These are phyloP conservation scores for Suhomyces vadensis DNA, from an alignment of 805 yeast species.

Conservation along the genomic window DNA sequence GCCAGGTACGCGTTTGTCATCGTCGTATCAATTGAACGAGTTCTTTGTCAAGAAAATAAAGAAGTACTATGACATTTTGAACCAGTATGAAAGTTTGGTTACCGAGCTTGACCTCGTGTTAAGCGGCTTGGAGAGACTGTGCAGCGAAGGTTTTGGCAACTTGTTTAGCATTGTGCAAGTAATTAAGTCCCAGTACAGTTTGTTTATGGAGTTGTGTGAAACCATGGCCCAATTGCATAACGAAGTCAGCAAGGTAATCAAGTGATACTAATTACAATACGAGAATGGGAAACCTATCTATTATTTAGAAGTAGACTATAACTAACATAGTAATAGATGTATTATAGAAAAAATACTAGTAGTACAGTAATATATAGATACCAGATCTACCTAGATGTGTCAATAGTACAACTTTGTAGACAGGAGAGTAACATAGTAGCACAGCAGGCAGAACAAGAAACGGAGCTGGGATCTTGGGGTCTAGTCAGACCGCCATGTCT, in stretches of 20 bases:
- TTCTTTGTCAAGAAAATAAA: conserved; percentile 55
- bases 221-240: conserved; percentile 68
- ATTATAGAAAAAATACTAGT: too few relatives aligned
- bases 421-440: too few relatives aligned
- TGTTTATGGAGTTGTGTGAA: conserved; percentile 76
- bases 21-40: conserved; percentile 54
- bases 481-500: too few relatives aligned
- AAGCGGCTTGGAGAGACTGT: conserved; percentile 40
- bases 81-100: conserved; percentile 62
- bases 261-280: background rate
- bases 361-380: too few relatives aligned
- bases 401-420: too few relatives aligned
- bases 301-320: too few relatives aligned
- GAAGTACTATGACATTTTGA: conserved; percentile 47
- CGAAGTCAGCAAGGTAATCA: conserved; percentile 24
- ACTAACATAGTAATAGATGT: too few relatives aligned
- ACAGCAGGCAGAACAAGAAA: too few relatives aligned
- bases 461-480: too few relatives aligned
- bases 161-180: conserved; percentile 55
- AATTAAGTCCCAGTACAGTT: conserved; percentile 63
- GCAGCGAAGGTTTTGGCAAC: conserved; percentile 42
- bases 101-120: conserved; percentile 59
- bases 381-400: too few relatives aligned
- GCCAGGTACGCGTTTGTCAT: conserved; percentile 59
- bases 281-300: background rate